These are phyloP conservation scores for Eucalyptus dawsonii DNA, from an alignment of 345 rosid genomes.

Conservation along the genomic window DNA sequence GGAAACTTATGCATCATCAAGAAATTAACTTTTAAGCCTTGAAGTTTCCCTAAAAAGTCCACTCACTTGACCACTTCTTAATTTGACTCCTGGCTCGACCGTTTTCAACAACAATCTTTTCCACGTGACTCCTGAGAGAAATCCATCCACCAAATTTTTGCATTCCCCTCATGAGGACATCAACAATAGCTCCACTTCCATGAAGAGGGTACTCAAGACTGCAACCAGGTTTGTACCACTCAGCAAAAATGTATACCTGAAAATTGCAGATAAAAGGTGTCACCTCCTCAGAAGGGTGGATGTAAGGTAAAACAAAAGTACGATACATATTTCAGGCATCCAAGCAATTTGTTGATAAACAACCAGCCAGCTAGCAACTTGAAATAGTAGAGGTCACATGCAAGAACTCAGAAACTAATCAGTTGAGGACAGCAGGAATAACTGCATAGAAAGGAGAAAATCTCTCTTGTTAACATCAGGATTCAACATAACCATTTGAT, in stretches of 20 bases:
- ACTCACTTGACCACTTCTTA: conserved; percentile 74
- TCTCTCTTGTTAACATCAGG: background rate
- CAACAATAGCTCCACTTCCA: conserved; percentile 73
- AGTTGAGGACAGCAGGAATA: background rate
- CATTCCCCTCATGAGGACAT: conserved; percentile 77
- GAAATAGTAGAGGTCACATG: background rate
- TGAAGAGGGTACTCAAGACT: conserved; percentile 71
- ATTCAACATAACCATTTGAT: background rate
- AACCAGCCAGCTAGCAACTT: background rate
- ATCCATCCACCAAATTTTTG: conserved; percentile 70
- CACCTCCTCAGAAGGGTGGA: background rate
- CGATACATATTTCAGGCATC: background rate
- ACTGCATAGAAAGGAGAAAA: background rate
- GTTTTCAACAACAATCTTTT: conserved; percentile 58
- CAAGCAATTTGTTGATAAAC: background rate
- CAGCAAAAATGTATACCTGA: conserved; percentile 94
- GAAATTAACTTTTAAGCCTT: background rate
- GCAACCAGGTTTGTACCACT: conserved; percentile 94
- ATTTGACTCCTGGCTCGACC: conserved; percentile 72
- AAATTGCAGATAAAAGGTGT: background rate
- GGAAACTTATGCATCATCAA: too few relatives aligned
- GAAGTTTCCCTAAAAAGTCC: background rate
- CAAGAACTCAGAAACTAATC: background rate
- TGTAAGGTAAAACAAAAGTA: background rate
- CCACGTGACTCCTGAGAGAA: conserved; percentile 68